Base-by-base conservation (phyloP, 2,329 filamentous ascomycete genomes). In the Ophiostoma himal-ulmi region DNA sequence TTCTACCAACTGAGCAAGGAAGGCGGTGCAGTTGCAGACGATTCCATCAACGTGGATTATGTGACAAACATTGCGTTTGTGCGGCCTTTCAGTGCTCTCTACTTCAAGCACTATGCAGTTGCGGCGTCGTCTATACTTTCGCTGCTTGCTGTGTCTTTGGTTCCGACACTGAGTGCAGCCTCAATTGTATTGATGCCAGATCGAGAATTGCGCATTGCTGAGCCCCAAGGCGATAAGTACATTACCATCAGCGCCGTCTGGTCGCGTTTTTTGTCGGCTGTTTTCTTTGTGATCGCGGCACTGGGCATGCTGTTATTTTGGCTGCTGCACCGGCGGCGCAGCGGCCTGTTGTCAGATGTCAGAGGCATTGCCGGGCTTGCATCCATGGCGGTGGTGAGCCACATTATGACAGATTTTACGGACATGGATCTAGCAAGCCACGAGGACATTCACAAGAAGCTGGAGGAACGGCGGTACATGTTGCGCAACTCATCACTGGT, bases 1-100 rank as follows among this genome's bases (percentile, higher is more conserved):
- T 90, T 86, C 74, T 88, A 89, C 73, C 88, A 90, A 76, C 80
- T 91, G 68, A 89, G 87, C 3, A 86, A 83, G 73, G 80, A 83
- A 3, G 83, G 82, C 3, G 88, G 88, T 17, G 87, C 88, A 0
- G 78, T 88, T 26, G 88, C 88, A 0, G 85, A 84, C 54, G 85
- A 88, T 76, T 91, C 88, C 0, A 85, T 93, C 75, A 92, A 92
- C 73, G 89, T 91, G 72, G 89, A 92, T 77, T 93, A 93, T 72
- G 83, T 91, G 64, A 91, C 89, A 5, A 84, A 87, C 74, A 86
- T 89, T 79, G 88, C 84, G 75, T 87, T 91, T 75, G 78, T 89
- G 54, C 83, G 89, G 2, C 90, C 90, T 0, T 78, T 92, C 5
- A 82, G 84, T 65, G 89, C 90, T 0, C 75, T 91, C 2, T 82